Evolutionary conservation across 1,139 yeast genomes (phyloP).

Genomic region (Lodderomyces beijingensis): DNA sequence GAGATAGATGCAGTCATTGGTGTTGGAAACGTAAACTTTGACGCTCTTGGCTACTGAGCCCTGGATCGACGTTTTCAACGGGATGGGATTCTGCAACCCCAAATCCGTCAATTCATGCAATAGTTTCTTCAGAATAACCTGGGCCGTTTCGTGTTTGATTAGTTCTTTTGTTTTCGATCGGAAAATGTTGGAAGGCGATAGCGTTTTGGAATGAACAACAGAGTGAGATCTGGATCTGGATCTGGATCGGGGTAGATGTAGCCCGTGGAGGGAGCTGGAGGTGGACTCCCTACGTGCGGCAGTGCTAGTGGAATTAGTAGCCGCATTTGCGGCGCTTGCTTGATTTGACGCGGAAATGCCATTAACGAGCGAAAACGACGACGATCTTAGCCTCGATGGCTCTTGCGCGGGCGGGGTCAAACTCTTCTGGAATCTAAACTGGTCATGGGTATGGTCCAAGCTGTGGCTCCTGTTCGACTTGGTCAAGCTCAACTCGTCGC

Average conservation of each 20-base stretch:
- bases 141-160: conserved; percentile 37
- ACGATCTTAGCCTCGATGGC: conserved; percentile 6
- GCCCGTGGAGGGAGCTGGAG: no score
- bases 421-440: no score
- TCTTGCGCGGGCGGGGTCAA: background rate
- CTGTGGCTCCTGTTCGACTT: no score
- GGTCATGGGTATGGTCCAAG: no score
- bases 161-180: conserved; percentile 31
- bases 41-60: conserved; percentile 27
- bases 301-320: no score
- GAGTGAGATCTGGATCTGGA: conserved; percentile 6
- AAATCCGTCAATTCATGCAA: conserved; percentile 29
- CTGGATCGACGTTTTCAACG: conserved; percentile 24
- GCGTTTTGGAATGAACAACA: conserved; percentile 3
- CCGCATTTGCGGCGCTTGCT: no score
- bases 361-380: conserved; percentile 6
- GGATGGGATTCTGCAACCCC: conserved; percentile 41
- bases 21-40: conserved; percentile 35
- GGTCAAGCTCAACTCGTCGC: no score
- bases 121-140: conserved; percentile 36
- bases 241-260: conserved; percentile 4
- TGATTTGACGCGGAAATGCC: no score
- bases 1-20: conserved; percentile 39
- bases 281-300: no score
- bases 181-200: conserved; percentile 10